Evolutionary conservation across 352 stramenopile genomes (phyloP).

Genomic region (Globisporangium irregulare): DNA sequence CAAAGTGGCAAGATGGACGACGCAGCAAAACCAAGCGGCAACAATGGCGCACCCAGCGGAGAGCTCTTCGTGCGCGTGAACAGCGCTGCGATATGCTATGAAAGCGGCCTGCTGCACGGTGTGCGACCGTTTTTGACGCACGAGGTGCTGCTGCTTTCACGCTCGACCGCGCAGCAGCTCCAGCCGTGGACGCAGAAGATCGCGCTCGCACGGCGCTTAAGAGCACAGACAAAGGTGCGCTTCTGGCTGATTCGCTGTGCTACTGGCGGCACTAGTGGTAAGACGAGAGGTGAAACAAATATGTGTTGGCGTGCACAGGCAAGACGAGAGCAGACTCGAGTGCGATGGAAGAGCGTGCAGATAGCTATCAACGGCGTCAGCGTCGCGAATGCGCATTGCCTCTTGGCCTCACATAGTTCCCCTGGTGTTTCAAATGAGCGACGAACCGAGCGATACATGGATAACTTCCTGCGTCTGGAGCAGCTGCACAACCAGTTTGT

Average conservation of each 20-base stretch:
- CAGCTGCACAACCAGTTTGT: slow-evolving; percentile 30
- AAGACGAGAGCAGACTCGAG: neutral
- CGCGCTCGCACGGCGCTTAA: slow-evolving; percentile 16
- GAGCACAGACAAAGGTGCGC: slow-evolving; percentile 22
- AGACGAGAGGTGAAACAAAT: neutral
- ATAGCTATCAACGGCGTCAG: neutral
- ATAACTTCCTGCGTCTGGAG: slow-evolving; percentile 25
- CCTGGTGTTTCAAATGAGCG: neutral
- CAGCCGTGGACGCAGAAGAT: slow-evolving; percentile 27
- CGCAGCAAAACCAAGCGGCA: neutral
- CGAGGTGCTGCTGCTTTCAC: slow-evolving; percentile 16
- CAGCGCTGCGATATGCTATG: slow-evolving; percentile 16
- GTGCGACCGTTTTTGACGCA: slow-evolving; percentile 30
- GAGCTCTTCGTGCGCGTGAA: slow-evolving; percentile 46
- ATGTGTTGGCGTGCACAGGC: neutral
- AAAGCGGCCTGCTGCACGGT: slow-evolving; percentile 25
- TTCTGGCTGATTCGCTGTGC: neutral
- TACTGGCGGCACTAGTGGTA: neutral
- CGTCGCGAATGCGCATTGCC: neutral
- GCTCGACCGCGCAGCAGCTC: slow-evolving; percentile 16
- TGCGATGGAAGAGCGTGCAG: slow-evolving; percentile 9
- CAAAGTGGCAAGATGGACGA: neutral
- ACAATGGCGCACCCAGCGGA: slow-evolving; percentile 25
- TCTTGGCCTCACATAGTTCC: neutral
- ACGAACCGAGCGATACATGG: slow-evolving; percentile 19